A percentile compares a stretch with the other conserved stretches of the same genome.
Conservation (phyloP, 2,329 filamentous ascomycete genomes). For the Ceratocystis smalleyi region DNA sequence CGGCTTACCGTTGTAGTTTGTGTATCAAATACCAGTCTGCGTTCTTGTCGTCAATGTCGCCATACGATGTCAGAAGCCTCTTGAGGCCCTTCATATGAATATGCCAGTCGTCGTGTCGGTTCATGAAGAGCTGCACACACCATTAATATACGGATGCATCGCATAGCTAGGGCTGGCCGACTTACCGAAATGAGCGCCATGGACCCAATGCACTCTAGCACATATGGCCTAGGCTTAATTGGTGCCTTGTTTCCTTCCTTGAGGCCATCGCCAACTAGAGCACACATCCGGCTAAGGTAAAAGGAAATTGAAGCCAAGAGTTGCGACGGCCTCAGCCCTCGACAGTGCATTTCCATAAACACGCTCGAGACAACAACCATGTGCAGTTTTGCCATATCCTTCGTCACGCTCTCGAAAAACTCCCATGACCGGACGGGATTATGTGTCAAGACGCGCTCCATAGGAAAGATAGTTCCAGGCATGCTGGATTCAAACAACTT, state of each 20-base stretch:
- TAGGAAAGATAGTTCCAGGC: conserved; percentile 15
- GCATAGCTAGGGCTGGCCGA: neutral
- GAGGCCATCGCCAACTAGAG: conserved; percentile 14
- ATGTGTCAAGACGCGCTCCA: conserved; percentile 14
- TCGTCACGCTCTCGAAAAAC: conserved; percentile 15
- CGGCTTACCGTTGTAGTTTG: conserved; percentile 14
- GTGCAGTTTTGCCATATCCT: conserved; percentile 15
- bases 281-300: conserved; percentile 16
- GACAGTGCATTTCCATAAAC: conserved; percentile 16
- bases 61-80: conserved; percentile 12
- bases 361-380: conserved; percentile 16
- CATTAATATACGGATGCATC: neutral
- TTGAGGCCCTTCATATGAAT: conserved; percentile 16
- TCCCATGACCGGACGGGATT: conserved; percentile 15
- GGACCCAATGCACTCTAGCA: conserved; percentile 15
- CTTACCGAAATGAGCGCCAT: conserved; percentile 16
- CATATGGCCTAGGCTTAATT: conserved; percentile 12
- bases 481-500: conserved; percentile 14
- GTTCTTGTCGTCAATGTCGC: conserved; percentile 7
- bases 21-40: conserved; percentile 16
- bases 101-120: conserved; percentile 15
- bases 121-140: conserved; percentile 10
- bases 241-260: conserved; percentile 15
- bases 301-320: conserved; percentile 13
- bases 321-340: conserved; percentile 13